Conservation (phyloP, 371 early-diverging fungal genomes). For the Mucor irregularis region DNA sequence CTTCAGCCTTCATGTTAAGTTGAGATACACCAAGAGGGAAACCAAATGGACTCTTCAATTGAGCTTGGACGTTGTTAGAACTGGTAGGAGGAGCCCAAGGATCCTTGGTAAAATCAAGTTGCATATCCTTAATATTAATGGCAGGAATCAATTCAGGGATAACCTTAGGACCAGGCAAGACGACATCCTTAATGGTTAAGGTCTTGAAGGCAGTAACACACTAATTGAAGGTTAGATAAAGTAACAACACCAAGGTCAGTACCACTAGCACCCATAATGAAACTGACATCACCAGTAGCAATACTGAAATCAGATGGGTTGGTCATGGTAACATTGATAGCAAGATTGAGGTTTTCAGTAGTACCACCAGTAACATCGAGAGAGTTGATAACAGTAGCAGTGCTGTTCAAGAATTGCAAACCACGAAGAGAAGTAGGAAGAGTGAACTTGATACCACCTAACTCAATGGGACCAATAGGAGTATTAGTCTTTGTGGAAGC, state of each 20-base stretch:
- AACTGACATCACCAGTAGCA: constrained; percentile 51
- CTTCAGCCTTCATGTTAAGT: constrained; percentile 48
- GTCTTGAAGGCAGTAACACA: constrained; percentile 54
- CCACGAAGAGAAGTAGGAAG: constrained; percentile 56
- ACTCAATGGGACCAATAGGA: constrained; percentile 58
- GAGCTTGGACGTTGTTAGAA: constrained; percentile 52
- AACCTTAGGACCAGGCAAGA: constrained; percentile 47
- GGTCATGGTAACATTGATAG: constrained; percentile 54
- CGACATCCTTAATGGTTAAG: constrained; percentile 47
- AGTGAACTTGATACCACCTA: constrained; percentile 58
- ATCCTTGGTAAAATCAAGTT: constrained; percentile 55
- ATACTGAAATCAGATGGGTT: constrained; percentile 65
- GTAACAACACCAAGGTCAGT: constrained; percentile 52
- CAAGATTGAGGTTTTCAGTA: constrained; percentile 43
- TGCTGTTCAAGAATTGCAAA: constrained; percentile 60
- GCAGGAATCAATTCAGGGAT: constrained; percentile 42
- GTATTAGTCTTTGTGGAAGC: constrained; percentile 56
- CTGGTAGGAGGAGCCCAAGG: constrained; percentile 51
- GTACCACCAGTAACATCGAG: constrained; percentile 62
- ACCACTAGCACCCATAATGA: constrained; percentile 45
- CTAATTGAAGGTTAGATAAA: constrained; percentile 48
- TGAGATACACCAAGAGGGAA: constrained; percentile 59
- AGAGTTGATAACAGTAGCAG: constrained; percentile 57
- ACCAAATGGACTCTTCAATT: constrained; percentile 58
- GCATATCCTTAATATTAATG: constrained; percentile 48